A percentile compares a stretch with the other conserved stretches of the same genome.
These are phyloP conservation scores for Vairimorpha ceranae DNA, from an alignment of 371 early-diverging fungal species.

Conservation along the genomic window DNA sequence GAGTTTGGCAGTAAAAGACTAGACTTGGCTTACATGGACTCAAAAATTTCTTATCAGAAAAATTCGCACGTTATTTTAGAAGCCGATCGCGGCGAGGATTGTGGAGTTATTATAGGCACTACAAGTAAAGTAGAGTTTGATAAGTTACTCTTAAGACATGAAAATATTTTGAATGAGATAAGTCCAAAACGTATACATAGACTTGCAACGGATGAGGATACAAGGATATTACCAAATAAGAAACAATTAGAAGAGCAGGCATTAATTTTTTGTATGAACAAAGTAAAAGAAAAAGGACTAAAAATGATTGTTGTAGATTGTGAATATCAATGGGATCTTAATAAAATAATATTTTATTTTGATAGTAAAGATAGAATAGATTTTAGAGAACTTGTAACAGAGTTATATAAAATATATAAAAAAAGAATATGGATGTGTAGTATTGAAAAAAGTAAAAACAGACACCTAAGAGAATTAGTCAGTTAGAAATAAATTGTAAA, in stretches of 20 bases:
- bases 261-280: conserved; percentile 46
- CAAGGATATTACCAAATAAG: conserved; percentile 49
- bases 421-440: conserved; percentile 91
- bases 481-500: neutral
- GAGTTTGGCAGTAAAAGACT: conserved; percentile 59
- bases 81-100: conserved; percentile 64
- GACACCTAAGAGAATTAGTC: conserved; percentile 22
- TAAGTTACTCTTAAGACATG: conserved; percentile 44
- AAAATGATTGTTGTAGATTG: conserved; percentile 60
- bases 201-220: conserved; percentile 53
- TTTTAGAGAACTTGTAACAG: conserved; percentile 90
- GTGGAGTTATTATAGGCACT: conserved; percentile 47
- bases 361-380: conserved; percentile 70
- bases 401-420: conserved; percentile 92
- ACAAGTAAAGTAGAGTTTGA: conserved; percentile 44
- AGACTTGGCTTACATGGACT: conserved; percentile 47
- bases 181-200: conserved; percentile 59
- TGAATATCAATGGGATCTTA: conserved; percentile 64
- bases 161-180: conserved; percentile 44
- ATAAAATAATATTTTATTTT: conserved; percentile 63
- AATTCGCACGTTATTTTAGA: conserved; percentile 62
- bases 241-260: conserved; percentile 54
- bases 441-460: conserved; percentile 56
- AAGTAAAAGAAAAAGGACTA: conserved; percentile 39
- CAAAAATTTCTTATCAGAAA: conserved; percentile 12